Evolutionary conservation across 805 yeast genomes (phyloP), one percentile per base, ranked within the genome.

Genomic region (Blastobotrys chiropterorum): DNA sequence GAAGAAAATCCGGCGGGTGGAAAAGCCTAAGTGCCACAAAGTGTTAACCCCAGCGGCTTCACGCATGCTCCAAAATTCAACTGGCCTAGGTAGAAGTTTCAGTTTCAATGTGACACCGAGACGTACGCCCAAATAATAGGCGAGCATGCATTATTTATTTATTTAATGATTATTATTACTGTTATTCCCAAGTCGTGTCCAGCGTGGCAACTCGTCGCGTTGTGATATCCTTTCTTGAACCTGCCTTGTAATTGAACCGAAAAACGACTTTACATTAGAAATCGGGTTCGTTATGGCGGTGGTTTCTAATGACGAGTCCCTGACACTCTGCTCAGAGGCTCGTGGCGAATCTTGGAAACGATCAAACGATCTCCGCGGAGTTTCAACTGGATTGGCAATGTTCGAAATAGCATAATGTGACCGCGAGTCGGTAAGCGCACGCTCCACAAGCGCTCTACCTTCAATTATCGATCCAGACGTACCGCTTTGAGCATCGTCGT

Each of bases 401-500:
- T 41, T 38, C 13, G 39, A 21, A 11, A 16, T 8, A 14, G n/a
- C 38, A 3, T n/a, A 14, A 15, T 46, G 30, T 45, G 40, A 19
- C 7, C 59, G 49, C 1, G 59, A 42, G 41, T 62, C 68, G 16
- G 58, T 61, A 13, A 66, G 50, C 1, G 70, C 63, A 4, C 71
- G 53, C 13, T 56, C 46, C 17, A 67, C 68, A 2, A 68, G 60
- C 52, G 65, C 69, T 3, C 66, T 56, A 39, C 72, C 72, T 47
- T 68, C 72, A 3, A 66, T 56, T 26, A 60, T 59, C 4, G 67
- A 56, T 4, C 56, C 53, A 6, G 48, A 42, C 8, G 26, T 13
- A 3, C 50, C 57, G 15, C 38, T 46, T 20, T 59, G 68, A 19
- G 53, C 57, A 3, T 50, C 57, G 3, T 61, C 66, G 38, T 67